A percentile compares a stretch with the other conserved stretches of the same genome.
Evolutionary conservation across 768 basidiomycete species (phyloP).

Genomic region (Termitomyces sp.): DNA sequence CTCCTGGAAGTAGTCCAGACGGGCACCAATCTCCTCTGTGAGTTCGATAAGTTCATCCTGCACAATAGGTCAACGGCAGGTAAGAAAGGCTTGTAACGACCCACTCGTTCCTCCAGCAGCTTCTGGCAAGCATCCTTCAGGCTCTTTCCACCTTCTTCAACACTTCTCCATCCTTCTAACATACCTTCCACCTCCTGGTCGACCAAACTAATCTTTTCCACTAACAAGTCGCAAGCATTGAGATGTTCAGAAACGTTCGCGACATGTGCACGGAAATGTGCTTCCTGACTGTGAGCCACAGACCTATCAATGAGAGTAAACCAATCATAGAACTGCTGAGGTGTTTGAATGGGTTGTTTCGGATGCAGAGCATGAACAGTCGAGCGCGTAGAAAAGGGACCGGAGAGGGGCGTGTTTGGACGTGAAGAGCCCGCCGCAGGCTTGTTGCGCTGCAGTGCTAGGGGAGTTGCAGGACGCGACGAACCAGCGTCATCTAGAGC

Average conservation of each 20-base stretch:
- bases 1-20: conserved; percentile 92
- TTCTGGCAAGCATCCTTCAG: conserved; percentile 89
- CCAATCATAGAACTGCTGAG: conserved; percentile 98
- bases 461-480: conserved; percentile 36
- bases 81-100: conserved; percentile 19
- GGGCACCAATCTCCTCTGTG: conserved; percentile 76
- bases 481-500: conserved; percentile 22
- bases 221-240: conserved; percentile 68
- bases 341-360: conserved; percentile 74
- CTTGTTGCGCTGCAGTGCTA: conserved; percentile 26
- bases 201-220: conserved; percentile 68
- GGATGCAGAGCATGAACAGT: conserved; percentile 60
- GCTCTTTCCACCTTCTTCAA: conserved; percentile 90
- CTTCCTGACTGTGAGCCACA: conserved; percentile 90
- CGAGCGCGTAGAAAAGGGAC: conserved; percentile 9
- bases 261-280: conserved; percentile 85
- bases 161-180: conserved; percentile 79
- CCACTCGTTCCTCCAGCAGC: conserved; percentile 82
- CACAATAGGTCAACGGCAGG: neutral
- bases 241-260: conserved; percentile 72
- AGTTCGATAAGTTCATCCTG: conserved; percentile 75
- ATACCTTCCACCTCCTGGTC: conserved; percentile 74
- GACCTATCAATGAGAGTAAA: conserved; percentile 85
- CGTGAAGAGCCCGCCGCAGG: conserved; percentile 28
- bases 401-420: conserved; percentile 34